Conservation (phyloP, 805 yeast genomes). For the Yamadazyma endophytica region DNA sequence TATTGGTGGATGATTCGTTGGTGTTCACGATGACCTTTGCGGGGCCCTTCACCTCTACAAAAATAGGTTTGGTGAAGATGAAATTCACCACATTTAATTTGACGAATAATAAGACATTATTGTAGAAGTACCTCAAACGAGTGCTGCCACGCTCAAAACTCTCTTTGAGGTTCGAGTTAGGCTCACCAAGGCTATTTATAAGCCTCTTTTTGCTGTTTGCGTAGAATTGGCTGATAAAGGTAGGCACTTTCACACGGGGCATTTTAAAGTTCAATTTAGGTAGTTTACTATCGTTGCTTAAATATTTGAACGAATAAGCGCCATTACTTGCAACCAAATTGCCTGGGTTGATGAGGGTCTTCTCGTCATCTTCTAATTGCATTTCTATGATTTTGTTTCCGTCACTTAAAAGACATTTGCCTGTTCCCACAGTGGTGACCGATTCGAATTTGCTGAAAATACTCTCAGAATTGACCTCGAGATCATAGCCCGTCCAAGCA, state of each 20-base stretch:
- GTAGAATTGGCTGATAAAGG: too few species aligned
- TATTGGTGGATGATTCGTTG: conserved; percentile 6
- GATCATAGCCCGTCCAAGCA: conserved; percentile 46
- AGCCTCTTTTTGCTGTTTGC: too few species aligned
- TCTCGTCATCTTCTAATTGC: conserved; percentile 30
- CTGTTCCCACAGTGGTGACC: conserved; percentile 32
- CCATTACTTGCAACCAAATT: conserved; percentile 34
- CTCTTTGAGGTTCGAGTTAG: too few species aligned
- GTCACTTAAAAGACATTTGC: conserved; percentile 36
- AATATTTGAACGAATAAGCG: conserved; percentile 1
- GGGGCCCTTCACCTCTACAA: conserved; percentile 24
- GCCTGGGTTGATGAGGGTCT: conserved; percentile 33
- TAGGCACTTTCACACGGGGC: too few species aligned
- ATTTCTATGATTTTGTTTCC: conserved; percentile 37
- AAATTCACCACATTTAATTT: conserved; percentile 11
- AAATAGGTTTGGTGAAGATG: conserved; percentile 13
- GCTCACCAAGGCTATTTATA: too few species aligned
- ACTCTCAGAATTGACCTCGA: conserved; percentile 17
- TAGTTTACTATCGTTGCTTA: conserved; percentile 4
- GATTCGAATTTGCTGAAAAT: conserved; percentile 19
- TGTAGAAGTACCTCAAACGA: conserved; percentile 3
- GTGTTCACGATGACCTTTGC: conserved; percentile 20
- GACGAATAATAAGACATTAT: conserved; percentile 6
- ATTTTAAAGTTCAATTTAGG: too few species aligned
- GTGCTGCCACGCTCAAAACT: background rate